These are phyloP conservation scores for Protomyces inouyei DNA, from an alignment of 1,139 yeast genomes.

Conservation along the genomic window DNA sequence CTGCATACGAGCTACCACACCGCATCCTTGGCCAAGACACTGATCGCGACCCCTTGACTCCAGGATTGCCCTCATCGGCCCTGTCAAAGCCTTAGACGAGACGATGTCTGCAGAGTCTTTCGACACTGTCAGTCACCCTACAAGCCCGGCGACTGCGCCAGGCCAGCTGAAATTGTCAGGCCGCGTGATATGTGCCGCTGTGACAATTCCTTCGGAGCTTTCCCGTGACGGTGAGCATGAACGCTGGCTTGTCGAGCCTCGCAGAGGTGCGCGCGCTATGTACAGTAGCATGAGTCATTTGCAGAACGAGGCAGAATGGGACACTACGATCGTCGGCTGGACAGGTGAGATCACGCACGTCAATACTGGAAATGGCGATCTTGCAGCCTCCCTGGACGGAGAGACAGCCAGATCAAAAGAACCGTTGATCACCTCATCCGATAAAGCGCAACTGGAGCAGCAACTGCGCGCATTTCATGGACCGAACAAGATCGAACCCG, in stretches of 20 bases:
- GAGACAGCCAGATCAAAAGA: conserved; percentile 2
- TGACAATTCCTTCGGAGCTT: conserved; percentile 38
- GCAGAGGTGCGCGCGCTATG: conserved; percentile 81
- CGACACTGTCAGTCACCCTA: background rate
- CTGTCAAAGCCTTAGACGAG: too few species aligned
- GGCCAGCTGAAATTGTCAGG: conserved; percentile 29
- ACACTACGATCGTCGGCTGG: conserved; percentile 88
- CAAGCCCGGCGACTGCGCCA: conserved; percentile 11
- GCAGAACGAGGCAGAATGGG: conserved; percentile 68
- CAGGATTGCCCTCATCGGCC: too few species aligned
- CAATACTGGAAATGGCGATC: conserved; percentile 37
- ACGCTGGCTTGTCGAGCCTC: conserved; percentile 47
- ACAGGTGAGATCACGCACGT: conserved; percentile 70
- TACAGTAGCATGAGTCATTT: conserved; percentile 68
- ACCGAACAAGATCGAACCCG: conserved; percentile 58
- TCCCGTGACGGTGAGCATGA: conserved; percentile 32
- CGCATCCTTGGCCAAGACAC: too few species aligned
- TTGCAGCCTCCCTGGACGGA: conserved; percentile 13
- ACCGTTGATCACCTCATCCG: conserved; percentile 2
- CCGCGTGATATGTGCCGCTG: conserved; percentile 41
- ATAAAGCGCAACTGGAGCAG: conserved; percentile 15
- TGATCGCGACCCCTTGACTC: too few species aligned
- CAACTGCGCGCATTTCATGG: conserved; percentile 45
- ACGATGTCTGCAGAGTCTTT: background rate
- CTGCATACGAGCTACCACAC: too few species aligned